phyloP scores from a whole-genome alignment of 2,329 filamentous ascomycete genomes.

The Aspergillus novofumigatus region DNA sequence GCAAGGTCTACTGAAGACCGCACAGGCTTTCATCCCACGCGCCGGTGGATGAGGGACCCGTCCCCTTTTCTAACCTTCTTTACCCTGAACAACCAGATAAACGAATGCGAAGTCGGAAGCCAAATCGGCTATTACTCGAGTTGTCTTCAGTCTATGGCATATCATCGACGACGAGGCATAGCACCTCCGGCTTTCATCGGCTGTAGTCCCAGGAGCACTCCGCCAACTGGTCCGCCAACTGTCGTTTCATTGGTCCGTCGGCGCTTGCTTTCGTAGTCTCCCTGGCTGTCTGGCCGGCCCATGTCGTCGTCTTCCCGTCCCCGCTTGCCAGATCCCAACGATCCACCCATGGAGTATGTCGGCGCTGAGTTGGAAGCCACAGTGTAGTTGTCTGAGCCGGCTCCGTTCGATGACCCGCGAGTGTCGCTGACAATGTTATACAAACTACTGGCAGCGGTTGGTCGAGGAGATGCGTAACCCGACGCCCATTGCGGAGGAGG shows the following conservation, averaged over 20 bases:
- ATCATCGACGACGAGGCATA: conserved; percentile 38
- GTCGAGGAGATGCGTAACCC: conserved; percentile 76
- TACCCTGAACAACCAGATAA: conserved; percentile 2
- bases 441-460: conserved; percentile 67
- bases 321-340: conserved; percentile 55
- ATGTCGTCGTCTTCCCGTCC: conserved; percentile 63
- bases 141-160: not conserved
- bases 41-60: not conserved
- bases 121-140: too few species aligned
- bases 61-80: not conserved
- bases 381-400: conserved; percentile 66
- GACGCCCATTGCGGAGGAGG: conserved; percentile 69
- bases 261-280: conserved; percentile 65
- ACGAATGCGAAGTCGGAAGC: conserved; percentile 2
- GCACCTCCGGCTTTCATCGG: conserved; percentile 42
- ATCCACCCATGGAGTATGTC: conserved; percentile 59
- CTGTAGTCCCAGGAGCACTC: conserved; percentile 37
- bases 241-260: conserved; percentile 67
- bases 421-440: conserved; percentile 89
- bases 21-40: not conserved
- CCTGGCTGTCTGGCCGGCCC: conserved; percentile 58
- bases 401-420: conserved; percentile 61
- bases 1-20: not conserved
- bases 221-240: conserved; percentile 44
- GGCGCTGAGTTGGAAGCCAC: conserved; percentile 60